Evolutionary conservation across 441 rosid genomes (phyloP).

Genomic region (Theobroma grandiflorum): DNA sequence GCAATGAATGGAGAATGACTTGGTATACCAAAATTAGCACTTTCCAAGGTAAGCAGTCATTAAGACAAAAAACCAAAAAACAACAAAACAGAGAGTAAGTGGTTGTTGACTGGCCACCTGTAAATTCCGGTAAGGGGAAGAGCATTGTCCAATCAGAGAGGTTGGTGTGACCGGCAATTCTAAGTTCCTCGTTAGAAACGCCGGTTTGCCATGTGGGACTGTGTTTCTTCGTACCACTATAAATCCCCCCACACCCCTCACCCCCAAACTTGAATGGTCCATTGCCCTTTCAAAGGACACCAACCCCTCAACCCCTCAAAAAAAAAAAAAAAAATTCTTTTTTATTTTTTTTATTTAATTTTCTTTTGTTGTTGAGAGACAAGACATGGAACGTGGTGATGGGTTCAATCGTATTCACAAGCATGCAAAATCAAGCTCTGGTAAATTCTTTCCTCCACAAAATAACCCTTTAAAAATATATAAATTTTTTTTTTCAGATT

Average conservation of each 20-base stretch:
- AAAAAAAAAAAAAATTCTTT: not conserved
- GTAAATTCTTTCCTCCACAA: not conserved
- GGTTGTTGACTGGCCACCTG: conserved; percentile 20
- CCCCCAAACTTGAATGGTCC: not conserved
- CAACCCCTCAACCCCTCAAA: not conserved
- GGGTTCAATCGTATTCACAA: conserved; percentile 29
- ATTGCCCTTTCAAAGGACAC: conserved; percentile 22
- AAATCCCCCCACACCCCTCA: not conserved
- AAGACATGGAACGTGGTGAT: conserved; percentile 38
- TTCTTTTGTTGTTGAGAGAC: not conserved
- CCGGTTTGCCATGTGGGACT: conserved; percentile 25
- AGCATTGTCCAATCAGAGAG: conserved; percentile 14
- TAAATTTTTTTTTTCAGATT: not conserved
- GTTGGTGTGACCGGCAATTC: conserved; percentile 27
- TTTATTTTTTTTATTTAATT: not conserved
- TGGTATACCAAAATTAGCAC: too few species aligned
- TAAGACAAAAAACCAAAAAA: not conserved
- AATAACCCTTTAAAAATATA: too few species aligned
- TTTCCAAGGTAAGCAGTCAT: too few species aligned
- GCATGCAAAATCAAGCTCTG: conserved; percentile 35
- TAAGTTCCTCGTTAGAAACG: conserved; percentile 30
- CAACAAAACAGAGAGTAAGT: not conserved
- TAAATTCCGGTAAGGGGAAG: conserved; percentile 24
- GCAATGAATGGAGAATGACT: too few species aligned
- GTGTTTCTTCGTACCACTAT: not conserved